Conservation (phyloP, 352 stramenopile species). For the Bremia lactucae region DNA sequence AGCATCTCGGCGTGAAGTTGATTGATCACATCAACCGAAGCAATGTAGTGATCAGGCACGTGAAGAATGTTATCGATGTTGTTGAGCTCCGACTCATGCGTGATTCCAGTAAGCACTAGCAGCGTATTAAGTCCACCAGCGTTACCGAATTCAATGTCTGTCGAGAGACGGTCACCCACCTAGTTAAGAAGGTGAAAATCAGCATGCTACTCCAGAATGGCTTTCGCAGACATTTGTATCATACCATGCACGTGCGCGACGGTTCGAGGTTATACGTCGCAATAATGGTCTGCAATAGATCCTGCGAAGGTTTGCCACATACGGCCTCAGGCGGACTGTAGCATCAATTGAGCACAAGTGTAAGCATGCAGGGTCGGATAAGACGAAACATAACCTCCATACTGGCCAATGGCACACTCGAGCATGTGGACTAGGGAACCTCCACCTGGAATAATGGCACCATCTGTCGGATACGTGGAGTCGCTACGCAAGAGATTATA, state of each 20-base stretch:
- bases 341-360: conserved; percentile 1
- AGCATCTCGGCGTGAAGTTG: conserved; percentile 39
- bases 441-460: conserved; percentile 59
- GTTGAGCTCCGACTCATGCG: conserved; percentile 40
- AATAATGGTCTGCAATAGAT: conserved; percentile 71
- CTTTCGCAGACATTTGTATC: neutral
- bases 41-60: conserved; percentile 52
- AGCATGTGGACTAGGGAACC: conserved; percentile 64
- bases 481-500: conserved; percentile 30
- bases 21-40: conserved; percentile 70
- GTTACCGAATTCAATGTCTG: conserved; percentile 78
- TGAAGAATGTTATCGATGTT: conserved; percentile 40
- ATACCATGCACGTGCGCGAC: conserved; percentile 73
- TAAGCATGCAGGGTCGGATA: neutral
- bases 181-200: conserved; percentile 13
- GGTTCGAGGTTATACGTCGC: conserved; percentile 55
- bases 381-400: conserved; percentile 11
- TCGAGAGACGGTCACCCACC: conserved; percentile 75
- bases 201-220: neutral
- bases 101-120: conserved; percentile 68
- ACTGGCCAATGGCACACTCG: conserved; percentile 55
- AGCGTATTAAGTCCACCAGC: conserved; percentile 59
- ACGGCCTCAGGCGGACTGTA: conserved; percentile 54
- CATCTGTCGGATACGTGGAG: conserved; percentile 62
- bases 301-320: conserved; percentile 76